These are phyloP conservation scores for Lentinula edodes DNA, from an alignment of 768 basidiomycete species.

Conservation along the genomic window DNA sequence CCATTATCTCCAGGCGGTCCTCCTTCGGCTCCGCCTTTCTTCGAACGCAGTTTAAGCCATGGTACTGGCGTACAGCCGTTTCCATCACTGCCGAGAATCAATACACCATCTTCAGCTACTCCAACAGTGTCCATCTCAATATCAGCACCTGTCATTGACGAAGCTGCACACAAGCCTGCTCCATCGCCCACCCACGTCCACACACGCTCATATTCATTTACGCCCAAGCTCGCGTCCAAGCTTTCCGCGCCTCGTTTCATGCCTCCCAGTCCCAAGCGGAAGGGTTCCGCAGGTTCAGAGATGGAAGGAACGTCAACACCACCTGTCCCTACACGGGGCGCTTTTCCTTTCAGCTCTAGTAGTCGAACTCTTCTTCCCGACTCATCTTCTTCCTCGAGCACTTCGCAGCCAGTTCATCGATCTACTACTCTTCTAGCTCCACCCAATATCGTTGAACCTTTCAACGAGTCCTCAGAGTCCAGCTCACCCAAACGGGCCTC, in stretches of 20 bases:
- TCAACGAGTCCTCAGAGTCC: constrained; percentile 22
- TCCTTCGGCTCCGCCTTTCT: constrained; percentile 23
- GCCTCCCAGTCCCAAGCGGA: constrained; percentile 52
- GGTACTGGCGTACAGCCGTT: constrained; percentile 31
- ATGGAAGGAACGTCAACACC: constrained; percentile 20
- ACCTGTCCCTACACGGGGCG: constrained; percentile 6
- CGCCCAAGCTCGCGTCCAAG: constrained; percentile 67
- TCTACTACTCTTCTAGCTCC: constrained; percentile 40
- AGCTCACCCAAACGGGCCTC: constrained; percentile 50
- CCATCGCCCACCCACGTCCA: constrained; percentile 33
- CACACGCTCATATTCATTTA: constrained; percentile 63
- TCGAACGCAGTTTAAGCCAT: neutral
- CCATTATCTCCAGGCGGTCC: constrained; percentile 28
- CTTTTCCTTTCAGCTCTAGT: neutral
- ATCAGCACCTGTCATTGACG: constrained; percentile 10
- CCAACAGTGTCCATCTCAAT: constrained; percentile 36
- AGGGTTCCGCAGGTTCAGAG: constrained; percentile 41
- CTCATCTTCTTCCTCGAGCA: neutral
- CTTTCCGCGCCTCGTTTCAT: constrained; percentile 50
- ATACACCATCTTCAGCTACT: constrained; percentile 8
- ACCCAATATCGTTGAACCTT: constrained; percentile 41
- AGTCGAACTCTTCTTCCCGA: neutral
- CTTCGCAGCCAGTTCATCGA: constrained; percentile 6
- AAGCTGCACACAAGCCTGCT: constrained; percentile 17
- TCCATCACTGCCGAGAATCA: constrained; percentile 25